phyloP scores from a whole-genome alignment of 306 rosid genomes.

The Quercus robur region DNA sequence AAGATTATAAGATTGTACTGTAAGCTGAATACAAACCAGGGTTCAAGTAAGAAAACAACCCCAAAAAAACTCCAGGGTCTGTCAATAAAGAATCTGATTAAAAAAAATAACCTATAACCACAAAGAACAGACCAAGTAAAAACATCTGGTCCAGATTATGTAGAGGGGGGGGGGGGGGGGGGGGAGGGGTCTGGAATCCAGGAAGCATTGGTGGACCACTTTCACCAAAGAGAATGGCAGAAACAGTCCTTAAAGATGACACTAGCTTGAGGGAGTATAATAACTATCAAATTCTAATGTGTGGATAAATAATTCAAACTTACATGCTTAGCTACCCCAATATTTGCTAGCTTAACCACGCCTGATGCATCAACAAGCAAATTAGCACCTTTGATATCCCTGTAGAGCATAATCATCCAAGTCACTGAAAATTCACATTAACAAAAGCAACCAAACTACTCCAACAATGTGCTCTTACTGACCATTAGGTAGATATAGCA shows the following conservation, averaged over 20 bases:
- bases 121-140: background rate
- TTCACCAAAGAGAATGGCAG: background rate
- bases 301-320: conserved; percentile 34
- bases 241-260: background rate
- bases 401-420: conserved; percentile 26
- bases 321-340: conserved; percentile 92
- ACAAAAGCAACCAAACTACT: conserved; percentile 12
- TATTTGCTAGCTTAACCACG: conserved; percentile 89
- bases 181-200: background rate
- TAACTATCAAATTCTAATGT: background rate
- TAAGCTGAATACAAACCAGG: conserved; percentile 51
- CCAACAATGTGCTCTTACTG: background rate
- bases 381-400: conserved; percentile 99
- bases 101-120: background rate
- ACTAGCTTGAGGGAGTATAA: background rate
- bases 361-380: conserved; percentile 82
- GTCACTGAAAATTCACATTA: conserved; percentile 3
- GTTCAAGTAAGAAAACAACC: conserved; percentile 18
- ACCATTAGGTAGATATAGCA: background rate
- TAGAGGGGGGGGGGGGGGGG: too few species aligned
- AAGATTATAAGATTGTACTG: conserved; percentile 69
- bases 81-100: background rate
- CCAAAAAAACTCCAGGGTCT: background rate
- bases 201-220: background rate
- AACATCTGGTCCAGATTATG: background rate